Evolutionary conservation across 2,329 filamentous ascomycete species (phyloP).

Genomic region (Aspergillus ibericus): DNA sequence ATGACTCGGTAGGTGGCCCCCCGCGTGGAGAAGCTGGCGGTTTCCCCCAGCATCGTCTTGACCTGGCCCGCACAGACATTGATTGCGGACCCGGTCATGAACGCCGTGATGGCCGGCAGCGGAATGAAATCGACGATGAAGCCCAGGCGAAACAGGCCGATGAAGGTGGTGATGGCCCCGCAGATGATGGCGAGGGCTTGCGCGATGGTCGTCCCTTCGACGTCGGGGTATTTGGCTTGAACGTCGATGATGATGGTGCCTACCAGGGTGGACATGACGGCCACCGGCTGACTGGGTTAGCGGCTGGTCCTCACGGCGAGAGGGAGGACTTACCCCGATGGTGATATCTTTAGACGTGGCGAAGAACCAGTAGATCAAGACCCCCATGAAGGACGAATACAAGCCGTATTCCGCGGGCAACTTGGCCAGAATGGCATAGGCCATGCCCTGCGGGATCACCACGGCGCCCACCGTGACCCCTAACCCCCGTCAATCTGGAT

Average conservation of each 20-base stretch:
- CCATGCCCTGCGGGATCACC: slow-evolving; percentile 96
- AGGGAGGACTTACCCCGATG: slow-evolving; percentile 68
- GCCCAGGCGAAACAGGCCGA: slow-evolving; percentile 77
- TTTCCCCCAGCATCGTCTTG: slow-evolving; percentile 76
- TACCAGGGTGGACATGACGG: slow-evolving; percentile 88
- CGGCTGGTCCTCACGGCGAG: neutral
- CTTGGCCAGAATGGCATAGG: slow-evolving; percentile 81
- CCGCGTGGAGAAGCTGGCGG: slow-evolving; percentile 64
- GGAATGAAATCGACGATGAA: slow-evolving; percentile 95
- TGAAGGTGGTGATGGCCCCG: slow-evolving; percentile 72
- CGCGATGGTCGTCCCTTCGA: slow-evolving; percentile 67
- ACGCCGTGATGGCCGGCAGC: slow-evolving; percentile 83
- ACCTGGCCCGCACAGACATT: slow-evolving; percentile 85
- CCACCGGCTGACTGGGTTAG: slow-evolving; percentile 66
- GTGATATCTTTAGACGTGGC: slow-evolving; percentile 98
- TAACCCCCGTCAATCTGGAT: slow-evolving; percentile 34
- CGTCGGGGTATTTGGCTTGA: slow-evolving; percentile 53
- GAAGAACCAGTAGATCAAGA: slow-evolving; percentile 95
- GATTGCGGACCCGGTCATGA: slow-evolving; percentile 95
- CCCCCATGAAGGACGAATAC: slow-evolving; percentile 95
- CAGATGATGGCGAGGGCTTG: slow-evolving; percentile 75
- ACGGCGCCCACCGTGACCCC: slow-evolving; percentile 72
- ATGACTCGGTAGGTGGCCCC: slow-evolving; percentile 79
- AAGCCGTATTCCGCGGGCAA: slow-evolving; percentile 81
- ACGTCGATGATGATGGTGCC: slow-evolving; percentile 76